Evolutionary conservation across 176 grass and related monocot species (phyloP).

Genomic region (Sorghum bicolor): DNA sequence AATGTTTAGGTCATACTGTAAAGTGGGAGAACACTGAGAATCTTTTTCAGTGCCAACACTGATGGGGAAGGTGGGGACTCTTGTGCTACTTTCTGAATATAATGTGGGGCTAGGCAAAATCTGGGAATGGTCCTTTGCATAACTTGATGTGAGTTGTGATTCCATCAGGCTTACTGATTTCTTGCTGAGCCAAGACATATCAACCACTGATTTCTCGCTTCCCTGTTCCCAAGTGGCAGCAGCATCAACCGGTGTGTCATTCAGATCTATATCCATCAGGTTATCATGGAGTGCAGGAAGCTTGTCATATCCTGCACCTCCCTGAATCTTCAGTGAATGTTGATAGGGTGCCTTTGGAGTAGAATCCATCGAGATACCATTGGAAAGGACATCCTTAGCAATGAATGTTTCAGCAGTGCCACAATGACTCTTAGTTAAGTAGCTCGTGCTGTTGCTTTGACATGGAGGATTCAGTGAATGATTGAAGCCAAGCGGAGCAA

Average conservation of each 20-base stretch:
- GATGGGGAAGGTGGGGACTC: slow-evolving; percentile 12
- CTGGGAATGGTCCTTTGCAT: slow-evolving; percentile 20
- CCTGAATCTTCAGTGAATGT: slow-evolving; percentile 20
- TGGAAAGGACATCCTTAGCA: slow-evolving; percentile 20
- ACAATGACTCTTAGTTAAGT: slow-evolving; percentile 16
- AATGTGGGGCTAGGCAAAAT: slow-evolving; percentile 15
- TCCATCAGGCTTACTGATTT: slow-evolving; percentile 30
- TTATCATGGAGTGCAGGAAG: not conserved
- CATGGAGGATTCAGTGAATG: slow-evolving; percentile 12
- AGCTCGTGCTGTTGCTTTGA: slow-evolving; percentile 23
- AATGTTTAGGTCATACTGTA: not conserved
- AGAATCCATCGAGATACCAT: slow-evolving; percentile 32
- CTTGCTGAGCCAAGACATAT: slow-evolving; percentile 25
- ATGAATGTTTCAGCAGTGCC: not conserved
- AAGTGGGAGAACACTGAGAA: not conserved
- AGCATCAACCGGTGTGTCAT: slow-evolving; percentile 3
- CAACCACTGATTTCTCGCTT: slow-evolving; percentile 12
- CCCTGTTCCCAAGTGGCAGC: slow-evolving; percentile 17
- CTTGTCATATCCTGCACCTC: slow-evolving; percentile 24
- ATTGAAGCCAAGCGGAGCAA: slow-evolving; percentile 26
- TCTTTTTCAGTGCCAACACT: slow-evolving; percentile 14
- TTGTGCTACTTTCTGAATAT: slow-evolving; percentile 24
- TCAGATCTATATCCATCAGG: slow-evolving; percentile 21
- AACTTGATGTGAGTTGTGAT: slow-evolving; percentile 24
- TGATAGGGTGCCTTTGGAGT: slow-evolving; percentile 6